Evolutionary conservation across 345 rosid species (phyloP).

Genomic region (Citrus maxima): DNA sequence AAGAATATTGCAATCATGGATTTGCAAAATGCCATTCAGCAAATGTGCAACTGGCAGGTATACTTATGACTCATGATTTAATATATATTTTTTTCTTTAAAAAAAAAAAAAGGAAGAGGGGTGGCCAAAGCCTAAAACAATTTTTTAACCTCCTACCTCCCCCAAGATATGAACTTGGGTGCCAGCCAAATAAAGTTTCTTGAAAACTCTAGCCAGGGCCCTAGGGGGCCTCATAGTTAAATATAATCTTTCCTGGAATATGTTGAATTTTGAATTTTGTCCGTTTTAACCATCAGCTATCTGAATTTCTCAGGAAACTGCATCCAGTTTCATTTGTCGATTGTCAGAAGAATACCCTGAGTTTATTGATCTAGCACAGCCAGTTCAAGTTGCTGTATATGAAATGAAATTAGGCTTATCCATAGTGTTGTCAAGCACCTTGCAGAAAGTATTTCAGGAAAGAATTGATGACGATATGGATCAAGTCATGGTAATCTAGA

Average conservation of each 20-base stretch:
- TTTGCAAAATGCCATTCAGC: slow-evolving; percentile 46
- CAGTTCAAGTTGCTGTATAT: slow-evolving; percentile 87
- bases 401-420: slow-evolving; percentile 89
- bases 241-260: background rate
- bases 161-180: no score
- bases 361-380: slow-evolving; percentile 71
- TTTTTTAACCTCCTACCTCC: no score
- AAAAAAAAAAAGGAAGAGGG: no score
- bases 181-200: no score
- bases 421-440: slow-evolving; percentile 47
- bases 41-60: slow-evolving; percentile 87
- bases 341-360: slow-evolving; percentile 61
- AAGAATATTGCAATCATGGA: slow-evolving; percentile 38
- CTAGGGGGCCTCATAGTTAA: no score
- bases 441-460: slow-evolving; percentile 38
- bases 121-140: no score
- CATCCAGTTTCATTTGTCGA: slow-evolving; percentile 56
- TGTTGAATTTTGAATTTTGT: background rate
- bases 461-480: slow-evolving; percentile 47
- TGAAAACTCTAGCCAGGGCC: no score
- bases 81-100: background rate
- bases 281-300: slow-evolving; percentile 6
- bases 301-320: slow-evolving; percentile 62
- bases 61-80: background rate
- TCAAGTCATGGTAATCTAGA: slow-evolving; percentile 51